Percentiles rank a stretch among this genome's conserved stretches.
These are phyloP conservation scores for Nakazawaea ambrosiae DNA, from an alignment of 805 yeast genomes.

Conservation along the genomic window DNA sequence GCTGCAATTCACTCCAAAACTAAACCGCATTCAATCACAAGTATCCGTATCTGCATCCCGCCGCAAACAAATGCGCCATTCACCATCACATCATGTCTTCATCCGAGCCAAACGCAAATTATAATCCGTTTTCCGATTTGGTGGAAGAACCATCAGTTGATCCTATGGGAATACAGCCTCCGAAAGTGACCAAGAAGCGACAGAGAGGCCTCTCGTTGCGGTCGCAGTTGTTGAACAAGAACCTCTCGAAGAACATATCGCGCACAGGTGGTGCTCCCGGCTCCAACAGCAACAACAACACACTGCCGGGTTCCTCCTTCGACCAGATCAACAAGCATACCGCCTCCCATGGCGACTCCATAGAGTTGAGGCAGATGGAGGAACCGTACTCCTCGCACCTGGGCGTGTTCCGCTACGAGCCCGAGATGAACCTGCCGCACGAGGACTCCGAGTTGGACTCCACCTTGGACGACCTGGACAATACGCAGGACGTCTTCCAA, in stretches of 20 bases:
- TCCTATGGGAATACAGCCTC: slow-evolving; percentile 7
- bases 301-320: background rate
- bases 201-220: slow-evolving; percentile 63
- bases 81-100: too few relatives aligned
- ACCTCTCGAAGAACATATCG: slow-evolving; percentile 20
- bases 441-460: background rate
- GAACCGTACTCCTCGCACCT: slow-evolving; percentile 17
- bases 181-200: slow-evolving; percentile 29
- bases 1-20: too few relatives aligned
- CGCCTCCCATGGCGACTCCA: slow-evolving; percentile 17
- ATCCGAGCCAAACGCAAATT: too few relatives aligned
- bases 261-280: slow-evolving; percentile 5
- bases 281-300: too few relatives aligned
- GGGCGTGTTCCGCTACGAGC: slow-evolving; percentile 9
- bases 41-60: too few relatives aligned
- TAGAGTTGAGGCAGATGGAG: slow-evolving; percentile 26
- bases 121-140: slow-evolving; percentile 10
- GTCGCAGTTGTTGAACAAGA: slow-evolving; percentile 53
- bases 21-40: too few relatives aligned
- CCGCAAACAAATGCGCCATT: too few relatives aligned
- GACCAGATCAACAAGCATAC: background rate
- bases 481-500: slow-evolving; percentile 9
- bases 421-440: slow-evolving; percentile 8
- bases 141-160: background rate
- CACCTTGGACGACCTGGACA: background rate